phyloP scores from a whole-genome alignment of 768 basidiomycete species.

The Cyathus striatus region DNA sequence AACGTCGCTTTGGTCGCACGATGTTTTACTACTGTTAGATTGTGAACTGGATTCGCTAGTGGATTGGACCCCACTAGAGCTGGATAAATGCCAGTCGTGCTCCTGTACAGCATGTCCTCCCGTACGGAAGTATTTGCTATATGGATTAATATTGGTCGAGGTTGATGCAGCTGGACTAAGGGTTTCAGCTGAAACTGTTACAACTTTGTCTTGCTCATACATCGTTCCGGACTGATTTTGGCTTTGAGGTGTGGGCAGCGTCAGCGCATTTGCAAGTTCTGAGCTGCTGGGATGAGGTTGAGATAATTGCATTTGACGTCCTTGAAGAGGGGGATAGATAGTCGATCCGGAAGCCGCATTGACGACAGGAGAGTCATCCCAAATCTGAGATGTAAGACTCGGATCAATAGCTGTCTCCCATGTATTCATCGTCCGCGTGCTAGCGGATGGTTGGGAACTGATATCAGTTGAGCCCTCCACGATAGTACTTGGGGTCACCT shows the following conservation, averaged over 20 bases:
- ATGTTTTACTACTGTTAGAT: too few relatives aligned
- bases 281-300: constrained; percentile 29
- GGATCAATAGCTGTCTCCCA: constrained; percentile 14
- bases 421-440: constrained; percentile 23
- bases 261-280: constrained; percentile 45
- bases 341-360: background rate
- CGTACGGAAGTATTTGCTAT: constrained; percentile 1
- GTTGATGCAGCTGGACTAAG: background rate
- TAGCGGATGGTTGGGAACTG: too few relatives aligned
- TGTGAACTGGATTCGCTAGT: background rate
- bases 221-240: too few relatives aligned
- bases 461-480: too few relatives aligned
- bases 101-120: background rate
- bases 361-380: background rate
- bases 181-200: too few relatives aligned
- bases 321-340: background rate
- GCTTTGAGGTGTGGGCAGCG: constrained; percentile 19
- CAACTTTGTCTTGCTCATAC: too few relatives aligned
- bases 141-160: background rate
- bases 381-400: constrained; percentile 9
- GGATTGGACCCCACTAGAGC: background rate
- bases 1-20: too few relatives aligned
- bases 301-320: constrained; percentile 7
- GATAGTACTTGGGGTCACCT: too few relatives aligned
- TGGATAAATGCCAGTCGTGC: background rate